Base-by-base conservation (phyloP, 2,329 filamentous ascomycete species). In the Fusarium haematococcum region DNA sequence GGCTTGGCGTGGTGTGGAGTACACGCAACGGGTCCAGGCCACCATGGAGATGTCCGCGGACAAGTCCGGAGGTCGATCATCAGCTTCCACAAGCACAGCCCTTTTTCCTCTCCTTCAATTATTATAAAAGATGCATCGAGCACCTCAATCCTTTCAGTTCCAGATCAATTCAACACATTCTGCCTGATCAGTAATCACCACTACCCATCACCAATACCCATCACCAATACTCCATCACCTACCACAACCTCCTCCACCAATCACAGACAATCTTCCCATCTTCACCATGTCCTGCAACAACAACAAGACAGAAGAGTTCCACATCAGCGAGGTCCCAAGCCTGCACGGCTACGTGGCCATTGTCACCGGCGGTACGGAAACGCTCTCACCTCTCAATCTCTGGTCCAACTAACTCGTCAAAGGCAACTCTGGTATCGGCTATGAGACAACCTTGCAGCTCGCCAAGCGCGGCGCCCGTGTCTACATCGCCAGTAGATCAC, bases 391-490 rank as follows among this genome's bases (percentile, higher is more conserved):
- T 20, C 20, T 20, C 20, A 20, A 1, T 0, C 0, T 10, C 0
- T 4, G 0, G 5, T 18, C 1, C 6, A 35, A n/a, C 23, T 59
- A 18, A 65, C 5, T 1, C 3, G 0, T 0, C 0, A 10, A 16
- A 75, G 77, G 77, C 0, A 78, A 79, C 43, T 71, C 70, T 3
- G 77, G 77, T 1, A 72, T 79, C 20, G 77, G 76, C 6, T 78
- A 72, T 41, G 76, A 79, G 32, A 78, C 74, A 11, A 62, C 74
- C 3, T 64, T 71, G 0, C 73, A 78, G 16, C 73, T 79, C 5
- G 77, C 76, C 20, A 63, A 73, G 2, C 65, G 61, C 2, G 69
- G 68, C 2, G 77, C 77, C 0, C 60, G 77, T 25, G 74, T 79
- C 0, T 79, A 78, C 63, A 74, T 79, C 23, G 73, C 77, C 7